A percentile compares a stretch with the other conserved stretches of the same genome.
Conservation (phyloP, 2,329 filamentous ascomycete genomes). For the Diaporthe destruens region DNA sequence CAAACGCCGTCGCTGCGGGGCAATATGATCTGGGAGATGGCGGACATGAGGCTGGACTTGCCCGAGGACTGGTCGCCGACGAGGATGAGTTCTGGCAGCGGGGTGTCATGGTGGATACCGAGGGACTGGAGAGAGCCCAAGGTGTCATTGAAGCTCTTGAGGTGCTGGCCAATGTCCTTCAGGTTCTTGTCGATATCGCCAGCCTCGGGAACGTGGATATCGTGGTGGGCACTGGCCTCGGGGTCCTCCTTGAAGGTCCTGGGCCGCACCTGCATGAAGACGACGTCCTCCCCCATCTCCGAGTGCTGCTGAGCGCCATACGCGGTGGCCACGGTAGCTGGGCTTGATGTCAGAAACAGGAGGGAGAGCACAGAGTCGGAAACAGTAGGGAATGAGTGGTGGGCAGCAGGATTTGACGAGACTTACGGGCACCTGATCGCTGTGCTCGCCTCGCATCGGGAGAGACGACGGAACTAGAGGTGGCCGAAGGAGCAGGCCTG, state of each 20-base stretch:
- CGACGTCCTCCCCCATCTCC: constrained; percentile 43
- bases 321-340: constrained; percentile 50
- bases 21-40: constrained; percentile 76
- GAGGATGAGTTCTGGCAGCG: constrained; percentile 83
- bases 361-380: background rate
- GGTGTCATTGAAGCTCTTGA: constrained; percentile 75
- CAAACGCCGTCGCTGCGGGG: constrained; percentile 80
- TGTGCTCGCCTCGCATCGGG: constrained; percentile 37
- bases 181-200: constrained; percentile 54
- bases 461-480: constrained; percentile 32
- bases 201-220: constrained; percentile 28
- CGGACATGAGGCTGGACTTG: constrained; percentile 78
- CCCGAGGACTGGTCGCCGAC: constrained; percentile 89
- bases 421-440: constrained; percentile 47
- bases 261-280: constrained; percentile 48
- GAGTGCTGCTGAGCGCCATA: constrained; percentile 18
- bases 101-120: constrained; percentile 78
- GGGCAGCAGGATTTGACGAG: background rate
- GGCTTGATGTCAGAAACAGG: background rate
- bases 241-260: constrained; percentile 37
- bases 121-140: constrained; percentile 78
- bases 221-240: background rate
- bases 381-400: constrained; percentile 1
- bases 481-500: constrained; percentile 32
- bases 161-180: constrained; percentile 69